These are phyloP conservation scores for Agrocybe praecox DNA, from an alignment of 768 basidiomycete genomes.

Conservation along the genomic window DNA sequence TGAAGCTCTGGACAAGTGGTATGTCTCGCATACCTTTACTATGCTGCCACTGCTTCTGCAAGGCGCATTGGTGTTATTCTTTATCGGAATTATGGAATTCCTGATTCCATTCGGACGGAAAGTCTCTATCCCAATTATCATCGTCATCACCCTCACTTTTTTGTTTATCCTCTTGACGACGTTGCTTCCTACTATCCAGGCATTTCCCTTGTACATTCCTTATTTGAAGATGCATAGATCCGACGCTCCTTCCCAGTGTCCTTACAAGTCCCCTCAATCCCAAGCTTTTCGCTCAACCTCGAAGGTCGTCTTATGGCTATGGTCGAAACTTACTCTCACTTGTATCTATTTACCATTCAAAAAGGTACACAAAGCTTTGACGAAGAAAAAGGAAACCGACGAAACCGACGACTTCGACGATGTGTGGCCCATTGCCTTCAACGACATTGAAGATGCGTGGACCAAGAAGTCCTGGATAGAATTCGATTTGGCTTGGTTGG, in stretches of 20 bases:
- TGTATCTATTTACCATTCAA: constrained; percentile 2
- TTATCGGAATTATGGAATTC: constrained; percentile 25
- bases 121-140: constrained; percentile 5
- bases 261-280: constrained; percentile 13
- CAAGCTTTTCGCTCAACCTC: constrained; percentile 11
- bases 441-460: constrained; percentile 8
- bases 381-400: not conserved
- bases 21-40: constrained; percentile 25
- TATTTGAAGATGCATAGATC: constrained; percentile 5
- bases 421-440: not conserved
- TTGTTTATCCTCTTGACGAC: constrained; percentile 9
- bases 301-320: constrained; percentile 7
- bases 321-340: constrained; percentile 4
- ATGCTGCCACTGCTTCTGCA: constrained; percentile 29
- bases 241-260: constrained; percentile 11
- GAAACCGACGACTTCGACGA: not conserved
- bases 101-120: constrained; percentile 3
- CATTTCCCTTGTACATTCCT: constrained; percentile 9
- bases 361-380: not conserved
- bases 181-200: constrained; percentile 11
- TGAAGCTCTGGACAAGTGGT: constrained; percentile 27
- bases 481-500: constrained; percentile 13
- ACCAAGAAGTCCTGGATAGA: constrained; percentile 13
- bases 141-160: constrained; percentile 3
- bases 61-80: constrained; percentile 28